Evolutionary conservation across 1,139 yeast species (phyloP).

Genomic region (Zygosaccharomyces sapae): DNA sequence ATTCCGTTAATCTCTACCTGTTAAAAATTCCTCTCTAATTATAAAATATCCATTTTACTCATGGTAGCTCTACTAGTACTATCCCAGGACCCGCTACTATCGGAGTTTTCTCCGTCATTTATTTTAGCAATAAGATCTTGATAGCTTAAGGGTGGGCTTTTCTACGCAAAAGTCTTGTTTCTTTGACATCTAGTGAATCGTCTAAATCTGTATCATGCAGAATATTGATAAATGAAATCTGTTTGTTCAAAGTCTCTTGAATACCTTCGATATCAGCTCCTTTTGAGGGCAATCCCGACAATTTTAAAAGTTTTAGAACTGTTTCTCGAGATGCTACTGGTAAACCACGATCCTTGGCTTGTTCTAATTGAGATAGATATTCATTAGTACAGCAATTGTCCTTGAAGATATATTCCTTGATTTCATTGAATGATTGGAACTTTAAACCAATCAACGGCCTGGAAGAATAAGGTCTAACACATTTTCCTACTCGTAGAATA

Average conservation of each 20-base stretch:
- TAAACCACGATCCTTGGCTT: background rate
- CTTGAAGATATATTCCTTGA: slow-evolving; percentile 20
- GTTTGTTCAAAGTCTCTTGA: slow-evolving; percentile 40
- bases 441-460: slow-evolving; percentile 19
- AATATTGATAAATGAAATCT: slow-evolving; percentile 45
- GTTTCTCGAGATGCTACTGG: slow-evolving; percentile 16
- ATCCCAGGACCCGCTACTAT: slow-evolving; percentile 39
- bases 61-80: slow-evolving; percentile 35
- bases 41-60: slow-evolving; percentile 37
- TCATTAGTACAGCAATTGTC: slow-evolving; percentile 31
- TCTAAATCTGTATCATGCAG: slow-evolving; percentile 36
- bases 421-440: slow-evolving; percentile 20
- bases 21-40: slow-evolving; percentile 41
- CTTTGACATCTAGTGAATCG: slow-evolving; percentile 23
- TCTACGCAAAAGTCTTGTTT: slow-evolving; percentile 24
- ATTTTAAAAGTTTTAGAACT: slow-evolving; percentile 36
- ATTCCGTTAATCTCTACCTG: slow-evolving; percentile 29
- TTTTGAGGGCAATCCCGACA: slow-evolving; percentile 45
- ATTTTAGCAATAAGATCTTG: slow-evolving; percentile 29
- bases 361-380: slow-evolving; percentile 13
- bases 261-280: slow-evolving; percentile 31
- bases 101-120: slow-evolving; percentile 18
- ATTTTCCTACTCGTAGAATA: background rate
- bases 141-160: slow-evolving; percentile 26
- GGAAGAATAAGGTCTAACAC: slow-evolving; percentile 4